Evolutionary conservation across 2,329 filamentous ascomycete species (phyloP).

Genomic region (Setomelanomma holmii): DNA sequence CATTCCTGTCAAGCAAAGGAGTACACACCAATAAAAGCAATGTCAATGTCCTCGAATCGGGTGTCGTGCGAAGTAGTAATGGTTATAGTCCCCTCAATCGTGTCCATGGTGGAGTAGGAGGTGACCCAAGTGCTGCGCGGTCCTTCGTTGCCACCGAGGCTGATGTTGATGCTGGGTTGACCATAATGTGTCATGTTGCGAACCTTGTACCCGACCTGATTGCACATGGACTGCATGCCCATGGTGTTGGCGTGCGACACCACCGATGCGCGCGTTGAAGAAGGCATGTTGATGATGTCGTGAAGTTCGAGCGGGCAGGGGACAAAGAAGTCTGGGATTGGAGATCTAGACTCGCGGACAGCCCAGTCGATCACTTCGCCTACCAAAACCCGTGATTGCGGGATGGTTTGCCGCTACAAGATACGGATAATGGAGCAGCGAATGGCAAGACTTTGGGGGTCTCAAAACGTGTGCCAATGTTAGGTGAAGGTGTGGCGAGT

Average conservation of each 20-base stretch:
- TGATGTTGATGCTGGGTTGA: slow-evolving; percentile 54
- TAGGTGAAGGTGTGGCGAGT: neutral
- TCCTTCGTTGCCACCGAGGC: slow-evolving; percentile 44
- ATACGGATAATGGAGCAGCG: slow-evolving; percentile 3
- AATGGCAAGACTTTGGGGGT: neutral
- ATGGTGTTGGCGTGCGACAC: slow-evolving; percentile 26
- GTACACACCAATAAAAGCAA: slow-evolving; percentile 62
- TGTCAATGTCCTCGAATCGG: slow-evolving; percentile 64
- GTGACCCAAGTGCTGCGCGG: slow-evolving; percentile 46
- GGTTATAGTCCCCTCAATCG: slow-evolving; percentile 61
- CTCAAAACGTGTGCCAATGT: neutral
- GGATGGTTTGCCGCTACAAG: slow-evolving; percentile 9
- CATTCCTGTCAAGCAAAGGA: neutral
- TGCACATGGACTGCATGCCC: slow-evolving; percentile 37
- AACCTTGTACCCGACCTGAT: slow-evolving; percentile 44
- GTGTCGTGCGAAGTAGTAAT: slow-evolving; percentile 61
- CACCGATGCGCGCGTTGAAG: slow-evolving; percentile 25
- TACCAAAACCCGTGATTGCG: slow-evolving; percentile 29
- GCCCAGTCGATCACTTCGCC: slow-evolving; percentile 14
- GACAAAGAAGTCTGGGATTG: slow-evolving; percentile 17
- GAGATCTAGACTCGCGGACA: slow-evolving; percentile 10
- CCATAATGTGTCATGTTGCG: slow-evolving; percentile 40
- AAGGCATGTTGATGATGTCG: slow-evolving; percentile 26
- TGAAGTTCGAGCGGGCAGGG: slow-evolving; percentile 12
- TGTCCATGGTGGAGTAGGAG: slow-evolving; percentile 65